Evolutionary conservation across 208 protist species (phyloP).

Genomic region (Trichomonas vaginalis): DNA sequence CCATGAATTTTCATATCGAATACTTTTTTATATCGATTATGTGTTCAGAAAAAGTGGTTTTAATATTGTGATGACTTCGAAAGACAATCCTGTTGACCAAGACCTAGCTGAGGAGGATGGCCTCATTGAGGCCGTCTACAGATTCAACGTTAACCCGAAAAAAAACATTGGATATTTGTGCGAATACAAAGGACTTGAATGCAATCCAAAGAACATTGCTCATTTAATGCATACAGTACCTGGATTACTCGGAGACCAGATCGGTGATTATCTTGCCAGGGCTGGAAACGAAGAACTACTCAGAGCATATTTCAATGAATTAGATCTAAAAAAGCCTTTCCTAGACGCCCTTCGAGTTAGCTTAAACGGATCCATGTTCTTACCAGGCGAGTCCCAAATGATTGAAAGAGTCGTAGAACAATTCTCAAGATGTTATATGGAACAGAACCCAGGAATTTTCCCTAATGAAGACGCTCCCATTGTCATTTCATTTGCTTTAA

Average conservation of each 20-base stretch:
- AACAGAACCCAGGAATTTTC: constrained; percentile 20
- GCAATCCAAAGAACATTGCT: not conserved
- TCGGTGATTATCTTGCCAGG: not conserved
- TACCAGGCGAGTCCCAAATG: constrained; percentile 26
- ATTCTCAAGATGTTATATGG: constrained; percentile 24
- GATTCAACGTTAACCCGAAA: not conserved
- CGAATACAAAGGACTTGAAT: not conserved
- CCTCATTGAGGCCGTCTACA: not conserved
- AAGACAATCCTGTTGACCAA: not conserved
- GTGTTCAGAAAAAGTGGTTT: not conserved
- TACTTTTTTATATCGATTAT: no score
- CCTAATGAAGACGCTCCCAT: not conserved
- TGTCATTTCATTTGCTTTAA: constrained; percentile 24
- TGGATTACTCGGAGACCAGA: not conserved
- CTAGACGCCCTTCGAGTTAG: constrained; percentile 15
- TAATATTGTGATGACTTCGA: not conserved
- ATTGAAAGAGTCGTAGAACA: constrained; percentile 24
- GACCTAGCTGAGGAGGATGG: not conserved
- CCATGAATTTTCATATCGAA: no score
- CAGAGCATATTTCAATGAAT: not conserved
- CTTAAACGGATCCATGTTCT: not conserved
- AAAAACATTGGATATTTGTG: not conserved
- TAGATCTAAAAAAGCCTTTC: not conserved
- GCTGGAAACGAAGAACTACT: not conserved
- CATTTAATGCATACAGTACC: not conserved